Evolutionary conservation across 148 eudicot genomes (phyloP), one percentile per base, ranked within the genome.

Genomic region (Camellia lanceoleosa): DNA sequence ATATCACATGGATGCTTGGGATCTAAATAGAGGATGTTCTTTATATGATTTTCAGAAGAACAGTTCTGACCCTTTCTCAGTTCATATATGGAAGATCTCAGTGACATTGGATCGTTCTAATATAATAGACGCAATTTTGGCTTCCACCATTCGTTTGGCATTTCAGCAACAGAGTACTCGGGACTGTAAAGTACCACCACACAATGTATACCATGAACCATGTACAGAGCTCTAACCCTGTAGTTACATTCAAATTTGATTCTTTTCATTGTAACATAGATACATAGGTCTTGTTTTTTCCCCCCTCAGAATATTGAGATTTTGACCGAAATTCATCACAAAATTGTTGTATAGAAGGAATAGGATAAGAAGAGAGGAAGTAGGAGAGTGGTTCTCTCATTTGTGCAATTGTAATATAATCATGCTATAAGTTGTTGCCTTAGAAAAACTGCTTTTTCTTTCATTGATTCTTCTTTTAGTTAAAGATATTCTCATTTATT

Each of bases 211-310:
- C 42, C 58, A 82, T 59, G 11, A 73, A 71, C 41, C 47, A 20
- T 82, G 84, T 81, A 85, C 80, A 85, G 68, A 77, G 71, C 64
- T 77, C 78, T 82, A 77, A 76, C 79, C 74, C 41, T 80, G 81
- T 85, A 73, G 5, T n/a, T 56, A 69, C 44, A 81, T 71, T 81
- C 52, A 65, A 41, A 76, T 75, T 63, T 71, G 81, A 83, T 84
- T 87, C 81, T 80, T 83, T 80, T 73, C 41, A 54, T 71, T 81
- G 84, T 83, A 83, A 70, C 82, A 1, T 30, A 67, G 83, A 84
- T 63, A 18, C 43, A 5, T 64, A 62, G 62, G 80, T 43, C 69
- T 2, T 65, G 44, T 20, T 51, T 1, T 38, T n/a, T 66, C 15
- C 64, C 70, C 20, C 0, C 19, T n/a, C 20, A 60, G 76, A 72